Conservation (phyloP, 306 rosid species). For the Erythrophleum fordii region DNA sequence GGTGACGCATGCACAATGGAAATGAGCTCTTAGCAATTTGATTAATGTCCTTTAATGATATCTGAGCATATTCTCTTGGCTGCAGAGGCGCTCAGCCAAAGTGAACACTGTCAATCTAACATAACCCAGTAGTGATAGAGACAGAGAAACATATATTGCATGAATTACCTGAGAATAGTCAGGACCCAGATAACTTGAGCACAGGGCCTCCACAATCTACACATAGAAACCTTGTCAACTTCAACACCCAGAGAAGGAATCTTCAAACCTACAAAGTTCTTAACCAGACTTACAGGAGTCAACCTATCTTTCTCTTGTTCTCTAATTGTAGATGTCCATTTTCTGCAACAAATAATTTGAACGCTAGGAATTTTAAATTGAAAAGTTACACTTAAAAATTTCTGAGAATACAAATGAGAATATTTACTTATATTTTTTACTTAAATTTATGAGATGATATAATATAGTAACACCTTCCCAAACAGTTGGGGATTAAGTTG, state of each 20-base stretch:
- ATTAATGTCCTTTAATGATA: conserved; percentile 79
- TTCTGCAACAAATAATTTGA: conserved; percentile 65
- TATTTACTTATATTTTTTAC: neutral
- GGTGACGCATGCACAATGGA: conserved; percentile 95
- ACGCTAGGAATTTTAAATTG: conserved; percentile 22
- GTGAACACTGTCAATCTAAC: conserved; percentile 36
- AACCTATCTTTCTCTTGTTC: conserved; percentile 84
- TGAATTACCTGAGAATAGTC: conserved; percentile 84
- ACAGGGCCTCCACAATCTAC: conserved; percentile 90
- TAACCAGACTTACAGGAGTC: conserved; percentile 76
- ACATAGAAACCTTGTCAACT: conserved; percentile 44
- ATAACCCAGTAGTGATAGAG: conserved; percentile 7
- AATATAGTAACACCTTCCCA: neutral
- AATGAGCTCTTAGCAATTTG: conserved; percentile 85
- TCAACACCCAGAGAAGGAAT: conserved; percentile 26
- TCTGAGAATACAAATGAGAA: conserved; percentile 19
- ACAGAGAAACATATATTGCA: conserved; percentile 22
- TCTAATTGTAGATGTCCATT: conserved; percentile 83
- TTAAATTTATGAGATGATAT: neutral
- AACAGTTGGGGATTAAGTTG: neutral
- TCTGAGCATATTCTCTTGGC: conserved; percentile 76
- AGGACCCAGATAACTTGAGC: conserved; percentile 89
- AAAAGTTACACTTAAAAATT: conserved; percentile 13
- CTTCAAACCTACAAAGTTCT: conserved; percentile 9
- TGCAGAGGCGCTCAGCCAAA: conserved; percentile 48